phyloP scores from a whole-genome alignment of 768 basidiomycete species.

The Hortiboletus flavorubellus region DNA sequence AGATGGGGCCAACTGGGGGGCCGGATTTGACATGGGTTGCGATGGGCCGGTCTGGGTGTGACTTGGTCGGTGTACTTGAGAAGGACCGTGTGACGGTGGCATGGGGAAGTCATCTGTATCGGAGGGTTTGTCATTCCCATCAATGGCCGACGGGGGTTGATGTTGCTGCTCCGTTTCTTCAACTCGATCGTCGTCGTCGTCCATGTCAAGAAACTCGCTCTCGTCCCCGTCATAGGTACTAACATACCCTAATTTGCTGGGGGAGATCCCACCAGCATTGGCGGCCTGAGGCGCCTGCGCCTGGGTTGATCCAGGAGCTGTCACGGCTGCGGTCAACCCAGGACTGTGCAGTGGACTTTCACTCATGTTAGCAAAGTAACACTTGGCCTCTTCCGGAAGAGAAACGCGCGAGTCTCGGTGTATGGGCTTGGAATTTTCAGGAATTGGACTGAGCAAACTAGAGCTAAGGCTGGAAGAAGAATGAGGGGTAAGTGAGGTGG shows the following conservation, averaged over 20 bases:
- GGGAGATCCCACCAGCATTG: conserved; percentile 1
- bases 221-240: conserved; percentile 27
- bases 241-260: conserved; percentile 11
- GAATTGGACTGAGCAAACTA: conserved; percentile 21
- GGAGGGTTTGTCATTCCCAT: conserved; percentile 32
- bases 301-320: background rate
- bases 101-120: conserved; percentile 52
- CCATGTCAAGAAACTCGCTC: conserved; percentile 65
- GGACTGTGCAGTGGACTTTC: conserved; percentile 64
- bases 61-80: conserved; percentile 6
- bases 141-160: conserved; percentile 4
- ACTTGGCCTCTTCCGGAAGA: conserved; percentile 73
- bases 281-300: background rate
- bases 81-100: conserved; percentile 35
- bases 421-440: conserved; percentile 34
- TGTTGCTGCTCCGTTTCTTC: conserved; percentile 16
- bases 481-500: conserved; percentile 14
- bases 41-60: conserved; percentile 10
- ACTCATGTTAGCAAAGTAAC: conserved; percentile 64
- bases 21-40: conserved; percentile 10
- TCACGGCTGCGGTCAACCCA: background rate
- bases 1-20: conserved; percentile 16
- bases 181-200: conserved; percentile 32
- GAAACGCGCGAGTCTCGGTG: conserved; percentile 69
- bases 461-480: conserved; percentile 19